Conservation (phyloP, 345 rosid genomes). For the Pistacia atlantica region DNA sequence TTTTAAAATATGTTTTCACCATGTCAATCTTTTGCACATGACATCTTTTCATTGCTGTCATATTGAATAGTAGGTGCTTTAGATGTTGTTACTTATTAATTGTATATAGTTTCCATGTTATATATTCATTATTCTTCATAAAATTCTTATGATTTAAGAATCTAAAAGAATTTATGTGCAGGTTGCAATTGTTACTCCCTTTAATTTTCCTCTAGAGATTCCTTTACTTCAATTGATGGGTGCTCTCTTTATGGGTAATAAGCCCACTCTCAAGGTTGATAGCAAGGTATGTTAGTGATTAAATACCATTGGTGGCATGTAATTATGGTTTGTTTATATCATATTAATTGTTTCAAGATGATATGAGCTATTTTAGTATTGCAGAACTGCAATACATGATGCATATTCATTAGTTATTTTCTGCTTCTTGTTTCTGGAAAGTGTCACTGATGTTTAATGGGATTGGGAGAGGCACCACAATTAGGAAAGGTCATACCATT, state of each 20-base stretch:
- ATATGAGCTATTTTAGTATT: not conserved
- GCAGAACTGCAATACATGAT: not conserved
- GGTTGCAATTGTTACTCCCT: constrained; percentile 96
- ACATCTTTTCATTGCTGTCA: not conserved
- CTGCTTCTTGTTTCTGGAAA: not conserved
- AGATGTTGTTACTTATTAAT: constrained; percentile 5
- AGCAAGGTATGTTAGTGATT: constrained; percentile 65
- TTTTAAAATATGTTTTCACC: not conserved
- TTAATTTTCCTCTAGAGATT: constrained; percentile 97
- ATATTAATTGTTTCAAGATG: not conserved
- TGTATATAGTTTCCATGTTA: not conserved
- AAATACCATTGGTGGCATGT: not conserved
- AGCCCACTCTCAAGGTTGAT: constrained; percentile 91
- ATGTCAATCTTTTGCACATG: not conserved
- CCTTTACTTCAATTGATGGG: constrained; percentile 98
- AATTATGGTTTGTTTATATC: constrained; percentile 7
- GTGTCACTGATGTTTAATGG: not conserved
- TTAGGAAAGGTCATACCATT: not conserved
- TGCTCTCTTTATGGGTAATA: constrained; percentile 97
- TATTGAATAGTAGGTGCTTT: constrained; percentile 6
- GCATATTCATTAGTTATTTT: not conserved
- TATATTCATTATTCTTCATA: not conserved
- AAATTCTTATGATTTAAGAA: not conserved
- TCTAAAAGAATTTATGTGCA: constrained; percentile 31
- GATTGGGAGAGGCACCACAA: not conserved